Conservation (phyloP, 2,329 filamentous ascomycete genomes). For the Exophiala bonariae region DNA sequence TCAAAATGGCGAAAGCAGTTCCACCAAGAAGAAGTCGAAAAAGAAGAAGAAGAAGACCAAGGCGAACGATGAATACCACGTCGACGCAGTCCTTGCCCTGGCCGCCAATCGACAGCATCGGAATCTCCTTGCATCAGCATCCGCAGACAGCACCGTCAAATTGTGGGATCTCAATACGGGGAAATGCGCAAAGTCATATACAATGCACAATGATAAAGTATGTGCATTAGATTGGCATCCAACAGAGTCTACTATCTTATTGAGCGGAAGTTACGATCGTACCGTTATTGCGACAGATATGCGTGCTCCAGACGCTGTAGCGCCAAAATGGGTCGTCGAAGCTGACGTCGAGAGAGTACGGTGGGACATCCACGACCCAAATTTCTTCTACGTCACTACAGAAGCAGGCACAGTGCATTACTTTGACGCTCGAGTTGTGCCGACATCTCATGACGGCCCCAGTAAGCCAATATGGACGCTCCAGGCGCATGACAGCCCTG, state of each 20-base stretch:
- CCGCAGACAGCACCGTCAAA: slow-evolving; percentile 95
- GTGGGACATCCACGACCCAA: slow-evolving; percentile 90
- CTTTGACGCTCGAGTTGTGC: slow-evolving; percentile 70
- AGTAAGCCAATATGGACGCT: slow-evolving; percentile 91
- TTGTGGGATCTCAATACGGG: slow-evolving; percentile 94
- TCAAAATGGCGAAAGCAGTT: slow-evolving; percentile 8
- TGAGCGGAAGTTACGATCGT: slow-evolving; percentile 93
- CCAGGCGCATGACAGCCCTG: slow-evolving; percentile 89
- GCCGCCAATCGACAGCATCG: slow-evolving; percentile 91
- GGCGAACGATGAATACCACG: slow-evolving; percentile 87
- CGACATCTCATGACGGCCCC: slow-evolving; percentile 60
- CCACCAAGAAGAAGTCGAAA: slow-evolving; percentile 63
- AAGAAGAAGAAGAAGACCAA: slow-evolving; percentile 90
- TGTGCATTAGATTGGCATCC: slow-evolving; percentile 95
- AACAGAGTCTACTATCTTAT: slow-evolving; percentile 78
- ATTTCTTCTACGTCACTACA: slow-evolving; percentile 94
- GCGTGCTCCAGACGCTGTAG: slow-evolving; percentile 82
- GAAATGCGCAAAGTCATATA: slow-evolving; percentile 92
- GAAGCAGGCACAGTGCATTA: slow-evolving; percentile 91
- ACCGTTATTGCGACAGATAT: slow-evolving; percentile 95
- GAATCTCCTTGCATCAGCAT: slow-evolving; percentile 90
- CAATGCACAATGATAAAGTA: slow-evolving; percentile 95
- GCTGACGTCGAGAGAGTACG: slow-evolving; percentile 89
- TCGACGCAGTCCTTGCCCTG: slow-evolving; percentile 87
- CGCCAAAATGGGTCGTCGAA: slow-evolving; percentile 87